phyloP scores from a whole-genome alignment of 2,329 filamentous ascomycete genomes.

The Coleophoma cylindrospora region DNA sequence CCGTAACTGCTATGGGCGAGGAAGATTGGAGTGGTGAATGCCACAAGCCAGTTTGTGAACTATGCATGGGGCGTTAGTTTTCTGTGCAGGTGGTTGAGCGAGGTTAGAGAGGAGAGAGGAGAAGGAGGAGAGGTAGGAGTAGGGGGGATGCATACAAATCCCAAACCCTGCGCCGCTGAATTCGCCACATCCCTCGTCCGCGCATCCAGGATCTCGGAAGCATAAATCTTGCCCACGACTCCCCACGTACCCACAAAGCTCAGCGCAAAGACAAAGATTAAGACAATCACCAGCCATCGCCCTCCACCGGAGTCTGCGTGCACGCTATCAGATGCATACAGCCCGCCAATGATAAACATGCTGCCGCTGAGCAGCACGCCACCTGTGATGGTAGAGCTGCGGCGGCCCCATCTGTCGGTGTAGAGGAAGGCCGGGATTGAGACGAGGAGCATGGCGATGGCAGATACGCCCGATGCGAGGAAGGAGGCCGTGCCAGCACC shows the following conservation, averaged over 20 bases:
- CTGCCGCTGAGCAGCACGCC: conserved; percentile 42
- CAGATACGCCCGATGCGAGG: conserved; percentile 54
- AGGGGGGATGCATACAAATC: conserved; percentile 24
- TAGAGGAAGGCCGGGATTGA: conserved; percentile 50
- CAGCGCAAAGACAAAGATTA: conserved; percentile 42
- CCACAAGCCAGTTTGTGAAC: conserved; percentile 25
- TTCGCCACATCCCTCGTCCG: conserved; percentile 47
- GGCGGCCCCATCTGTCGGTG: conserved; percentile 52
- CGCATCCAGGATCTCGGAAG: conserved; percentile 50
- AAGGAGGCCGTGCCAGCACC: conserved; percentile 46
- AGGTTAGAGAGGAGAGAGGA: too few species aligned
- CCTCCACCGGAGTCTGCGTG: conserved; percentile 32
- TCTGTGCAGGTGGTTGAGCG: too few species aligned
- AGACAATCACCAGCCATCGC: conserved; percentile 43
- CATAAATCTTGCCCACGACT: conserved; percentile 49
- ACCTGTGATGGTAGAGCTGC: conserved; percentile 46
- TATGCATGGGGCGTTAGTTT: conserved; percentile 21
- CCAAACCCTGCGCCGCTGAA: conserved; percentile 39
- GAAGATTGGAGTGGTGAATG: conserved; percentile 23
- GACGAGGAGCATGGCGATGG: conserved; percentile 47
- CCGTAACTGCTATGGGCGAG: conserved; percentile 12
- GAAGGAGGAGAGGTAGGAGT: neutral
- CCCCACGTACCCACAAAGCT: conserved; percentile 44
- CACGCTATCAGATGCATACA: conserved; percentile 43
- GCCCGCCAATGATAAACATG: conserved; percentile 46